Base-by-base conservation (phyloP, 192 early-diverging fungal species). In the Dissophora globulifera region DNA sequence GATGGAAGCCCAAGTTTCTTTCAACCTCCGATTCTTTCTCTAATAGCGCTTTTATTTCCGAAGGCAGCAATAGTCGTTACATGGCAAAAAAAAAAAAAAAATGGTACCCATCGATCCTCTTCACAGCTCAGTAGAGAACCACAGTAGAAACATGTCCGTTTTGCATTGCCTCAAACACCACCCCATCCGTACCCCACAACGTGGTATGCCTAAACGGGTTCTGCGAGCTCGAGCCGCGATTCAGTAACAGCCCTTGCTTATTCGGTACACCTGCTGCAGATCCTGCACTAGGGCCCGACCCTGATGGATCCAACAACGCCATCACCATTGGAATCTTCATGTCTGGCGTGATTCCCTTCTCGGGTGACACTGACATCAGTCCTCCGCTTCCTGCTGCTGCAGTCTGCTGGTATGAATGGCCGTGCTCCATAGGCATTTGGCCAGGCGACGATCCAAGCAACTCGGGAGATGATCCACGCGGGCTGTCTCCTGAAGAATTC, bases 161-260 rank as follows among this genome's bases (percentile, higher is more conserved):
- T 49, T 82, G 83, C 82, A 88, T 90, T 16, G 88, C 81, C 55
- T 91, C 87, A 65, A 90, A 85, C 12, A 87, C 81, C 12, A 83
- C 67, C 11, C 87, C 88, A 29, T 84, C 79, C 46, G 84, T 83
- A 15, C 92, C 91, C 42, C 81, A 86, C 62, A 91, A 80, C n/a
- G 84, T 85, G 10, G 89, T 91, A 0, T 84, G 78, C 9, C 89
- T 91, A 78, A 92, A 92, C 1, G 92, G 92, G 61, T 91, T 89
- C 41, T 89, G 85, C 31, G 83, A 84, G 46, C 81, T 86, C 13
- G 87, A 87, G 19, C 85, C 87, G 6, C 89, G 82, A 31, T 79
- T 87, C 29, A 90, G 81, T 32, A 91, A 85, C 19, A 93, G 13
- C 82, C 88, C 35, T 60, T 80, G 51, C 65, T 81, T 53, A 53